Conservation (phyloP, 305 asterid species). For the Rubia tinctorum region DNA sequence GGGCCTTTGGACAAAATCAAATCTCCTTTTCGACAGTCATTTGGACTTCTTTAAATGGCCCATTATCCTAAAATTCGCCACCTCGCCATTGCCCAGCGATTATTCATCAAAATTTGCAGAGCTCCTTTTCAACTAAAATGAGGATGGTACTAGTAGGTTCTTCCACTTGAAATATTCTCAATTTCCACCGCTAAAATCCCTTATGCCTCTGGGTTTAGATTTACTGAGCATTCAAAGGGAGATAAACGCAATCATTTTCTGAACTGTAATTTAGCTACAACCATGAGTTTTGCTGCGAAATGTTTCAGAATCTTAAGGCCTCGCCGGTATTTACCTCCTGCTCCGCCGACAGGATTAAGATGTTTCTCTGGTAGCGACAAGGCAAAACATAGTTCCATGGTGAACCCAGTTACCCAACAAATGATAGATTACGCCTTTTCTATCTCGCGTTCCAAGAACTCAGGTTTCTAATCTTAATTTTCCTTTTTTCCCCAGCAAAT, state of each 20-base stretch:
- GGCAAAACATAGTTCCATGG: conserved; percentile 22
- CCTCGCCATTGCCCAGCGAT: not conserved
- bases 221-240: not conserved
- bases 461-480: conserved; percentile 38
- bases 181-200: conserved; percentile 14
- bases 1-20: not conserved
- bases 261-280: not conserved
- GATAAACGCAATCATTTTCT: not conserved
- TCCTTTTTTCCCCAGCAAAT: not conserved
- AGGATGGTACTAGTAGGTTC: not conserved
- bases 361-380: conserved; percentile 27
- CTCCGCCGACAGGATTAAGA: conserved; percentile 28
- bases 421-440: conserved; percentile 82
- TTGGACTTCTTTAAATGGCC: not conserved
- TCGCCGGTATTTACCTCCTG: conserved; percentile 29
- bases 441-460: conserved; percentile 64
- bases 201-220: not conserved
- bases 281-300: conserved; percentile 48
- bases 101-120: not conserved
- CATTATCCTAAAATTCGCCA: not conserved
- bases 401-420: conserved; percentile 63
- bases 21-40: not conserved
- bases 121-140: not conserved
- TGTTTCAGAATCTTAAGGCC: conserved; percentile 33
- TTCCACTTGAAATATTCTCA: not conserved